A percentile compares a stretch with the other conserved stretches of the same genome.
These are phyloP conservation scores for Bruguiera sexangula DNA, from an alignment of 345 rosid genomes.

Conservation along the genomic window DNA sequence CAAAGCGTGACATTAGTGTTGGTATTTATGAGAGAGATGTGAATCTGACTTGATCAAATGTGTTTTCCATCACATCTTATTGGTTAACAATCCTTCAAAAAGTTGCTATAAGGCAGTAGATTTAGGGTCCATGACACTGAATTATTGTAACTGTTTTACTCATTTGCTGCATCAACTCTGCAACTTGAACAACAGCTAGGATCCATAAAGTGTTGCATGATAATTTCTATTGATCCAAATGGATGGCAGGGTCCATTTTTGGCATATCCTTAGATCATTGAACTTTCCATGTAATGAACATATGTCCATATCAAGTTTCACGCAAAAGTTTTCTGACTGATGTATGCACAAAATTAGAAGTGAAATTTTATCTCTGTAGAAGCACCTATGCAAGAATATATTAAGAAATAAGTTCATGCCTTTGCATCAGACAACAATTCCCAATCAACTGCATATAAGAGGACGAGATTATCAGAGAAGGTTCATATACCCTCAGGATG, in stretches of 20 bases:
- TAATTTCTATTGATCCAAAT: too few relatives aligned
- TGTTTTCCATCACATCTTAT: neutral
- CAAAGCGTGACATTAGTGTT: too few relatives aligned
- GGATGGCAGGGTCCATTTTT: too few relatives aligned
- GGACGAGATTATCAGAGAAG: neutral
- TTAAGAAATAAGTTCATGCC: neutral
- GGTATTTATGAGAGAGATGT: too few relatives aligned
- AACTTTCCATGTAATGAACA: too few relatives aligned
- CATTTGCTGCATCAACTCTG: too few relatives aligned
- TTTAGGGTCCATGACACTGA: neutral
- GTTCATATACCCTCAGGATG: constrained; percentile 68
- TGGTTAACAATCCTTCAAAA: neutral
- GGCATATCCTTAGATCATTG: too few relatives aligned
- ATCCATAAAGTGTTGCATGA: too few relatives aligned
- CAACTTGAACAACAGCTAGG: too few relatives aligned
- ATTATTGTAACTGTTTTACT: too few relatives aligned
- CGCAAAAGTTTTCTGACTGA: neutral
- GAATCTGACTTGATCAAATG: too few relatives aligned
- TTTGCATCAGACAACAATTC: neutral
- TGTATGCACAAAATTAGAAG: constrained; percentile 15
- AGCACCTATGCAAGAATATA: neutral
- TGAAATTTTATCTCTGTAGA: neutral
- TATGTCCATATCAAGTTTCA: too few relatives aligned
- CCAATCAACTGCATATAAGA: neutral
- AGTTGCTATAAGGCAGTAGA: neutral